Conservation (phyloP, 768 basidiomycete species). For the Pluteus cervinus region DNA sequence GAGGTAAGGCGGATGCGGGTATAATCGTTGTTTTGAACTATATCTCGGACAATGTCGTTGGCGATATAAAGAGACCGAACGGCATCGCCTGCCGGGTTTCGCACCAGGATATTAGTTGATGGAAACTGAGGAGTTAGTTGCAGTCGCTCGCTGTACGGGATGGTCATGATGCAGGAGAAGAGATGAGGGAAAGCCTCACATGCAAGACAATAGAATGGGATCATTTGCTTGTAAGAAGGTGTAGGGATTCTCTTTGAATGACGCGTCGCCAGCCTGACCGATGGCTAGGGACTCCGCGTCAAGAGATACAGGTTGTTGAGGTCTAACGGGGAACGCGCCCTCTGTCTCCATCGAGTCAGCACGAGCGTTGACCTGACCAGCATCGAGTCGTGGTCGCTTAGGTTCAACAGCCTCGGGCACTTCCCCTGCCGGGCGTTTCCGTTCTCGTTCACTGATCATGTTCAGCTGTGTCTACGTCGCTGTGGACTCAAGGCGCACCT, state of each 20-base stretch:
- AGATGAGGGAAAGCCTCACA: conserved; percentile 40
- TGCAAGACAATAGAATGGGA: conserved; percentile 62
- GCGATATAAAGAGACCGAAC: conserved; percentile 84
- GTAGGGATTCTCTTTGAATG: conserved; percentile 89
- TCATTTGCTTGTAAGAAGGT: conserved; percentile 72
- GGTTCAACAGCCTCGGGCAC: conserved; percentile 31
- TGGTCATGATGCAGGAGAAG: not conserved
- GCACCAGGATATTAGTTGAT: conserved; percentile 70
- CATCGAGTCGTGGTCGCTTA: conserved; percentile 2
- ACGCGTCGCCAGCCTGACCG: conserved; percentile 24
- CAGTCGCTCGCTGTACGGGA: conserved; percentile 54
- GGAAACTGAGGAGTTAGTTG: conserved; percentile 71
- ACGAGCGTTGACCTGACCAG: no score
- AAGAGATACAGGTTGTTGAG: no score
- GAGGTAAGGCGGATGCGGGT: conserved; percentile 80
- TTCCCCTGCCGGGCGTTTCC: conserved; percentile 48
- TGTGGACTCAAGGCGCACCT: not conserved
- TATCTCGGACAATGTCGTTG: conserved; percentile 76
- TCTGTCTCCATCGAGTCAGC: not conserved
- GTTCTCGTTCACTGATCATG: conserved; percentile 21
- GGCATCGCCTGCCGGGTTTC: conserved; percentile 70
- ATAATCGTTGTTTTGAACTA: conserved; percentile 80
- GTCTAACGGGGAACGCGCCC: conserved; percentile 13
- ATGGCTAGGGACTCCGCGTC: no score
- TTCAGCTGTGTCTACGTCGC: not conserved